These are phyloP conservation scores for Trapa incisa DNA, from an alignment of 345 rosid genomes.

Conservation along the genomic window DNA sequence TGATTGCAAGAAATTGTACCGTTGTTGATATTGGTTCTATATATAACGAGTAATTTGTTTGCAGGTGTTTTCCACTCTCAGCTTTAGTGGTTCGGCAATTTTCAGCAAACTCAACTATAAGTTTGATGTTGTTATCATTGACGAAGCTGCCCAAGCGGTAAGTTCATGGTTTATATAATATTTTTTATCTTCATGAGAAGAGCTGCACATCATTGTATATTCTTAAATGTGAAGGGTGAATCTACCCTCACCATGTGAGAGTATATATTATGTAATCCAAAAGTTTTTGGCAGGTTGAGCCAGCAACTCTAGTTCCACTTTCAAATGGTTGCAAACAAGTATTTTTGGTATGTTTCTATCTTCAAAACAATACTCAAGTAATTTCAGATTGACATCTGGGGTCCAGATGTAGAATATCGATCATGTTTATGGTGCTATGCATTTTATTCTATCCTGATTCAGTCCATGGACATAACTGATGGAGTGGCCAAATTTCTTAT, in stretches of 20 bases:
- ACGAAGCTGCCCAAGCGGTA: slow-evolving; percentile 99
- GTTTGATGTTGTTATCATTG: slow-evolving; percentile 93
- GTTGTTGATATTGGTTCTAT: slow-evolving; percentile 10
- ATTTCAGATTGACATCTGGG: neutral
- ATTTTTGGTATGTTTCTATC: slow-evolving; percentile 50
- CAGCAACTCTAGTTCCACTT: slow-evolving; percentile 93
- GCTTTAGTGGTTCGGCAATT: slow-evolving; percentile 83
- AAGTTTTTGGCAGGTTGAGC: slow-evolving; percentile 62
- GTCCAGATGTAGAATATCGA: neutral
- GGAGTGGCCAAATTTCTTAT: neutral
- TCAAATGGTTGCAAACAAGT: slow-evolving; percentile 95
- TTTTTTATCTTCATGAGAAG: neutral
- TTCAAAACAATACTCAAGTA: neutral
- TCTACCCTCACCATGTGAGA: neutral
- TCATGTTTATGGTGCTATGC: neutral
- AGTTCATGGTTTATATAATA: slow-evolving; percentile 12
- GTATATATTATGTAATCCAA: neutral
- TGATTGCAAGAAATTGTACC: slow-evolving; percentile 3
- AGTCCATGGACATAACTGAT: neutral
- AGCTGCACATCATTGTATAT: neutral
- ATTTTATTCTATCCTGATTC: neutral
- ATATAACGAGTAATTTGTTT: neutral
- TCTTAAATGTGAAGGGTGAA: neutral
- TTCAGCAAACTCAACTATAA: slow-evolving; percentile 52
- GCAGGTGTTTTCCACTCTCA: slow-evolving; percentile 87